Conservation (phyloP, 2,329 filamentous ascomycete genomes). For the Scedosporium apiospermum region DNA sequence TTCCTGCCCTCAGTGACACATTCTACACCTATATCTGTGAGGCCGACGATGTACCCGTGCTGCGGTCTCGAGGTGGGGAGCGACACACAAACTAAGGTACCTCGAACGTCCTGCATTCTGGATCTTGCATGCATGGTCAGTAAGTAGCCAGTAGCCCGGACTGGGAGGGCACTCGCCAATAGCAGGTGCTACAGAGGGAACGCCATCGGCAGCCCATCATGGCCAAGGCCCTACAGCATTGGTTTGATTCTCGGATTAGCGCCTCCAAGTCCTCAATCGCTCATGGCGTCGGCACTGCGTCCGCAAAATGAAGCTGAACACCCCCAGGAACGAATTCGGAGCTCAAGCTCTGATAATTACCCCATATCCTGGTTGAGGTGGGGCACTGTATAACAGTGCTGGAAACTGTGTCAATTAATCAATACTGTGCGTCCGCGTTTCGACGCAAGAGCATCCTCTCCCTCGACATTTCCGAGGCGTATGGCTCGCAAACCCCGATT, state of each 20-base stretch:
- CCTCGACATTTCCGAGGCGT: no score
- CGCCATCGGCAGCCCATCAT: background rate
- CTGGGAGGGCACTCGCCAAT: background rate
- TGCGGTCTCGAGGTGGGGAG: background rate
- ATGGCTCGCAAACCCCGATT: no score
- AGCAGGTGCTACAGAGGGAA: background rate
- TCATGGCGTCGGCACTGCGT: no score
- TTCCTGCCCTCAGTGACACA: background rate
- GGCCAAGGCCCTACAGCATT: background rate
- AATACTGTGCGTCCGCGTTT: no score
- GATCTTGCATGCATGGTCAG: constrained; percentile 2
- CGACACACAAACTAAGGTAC: background rate
- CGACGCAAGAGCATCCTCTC: no score
- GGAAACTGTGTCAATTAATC: no score
- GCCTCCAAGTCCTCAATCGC: no score
- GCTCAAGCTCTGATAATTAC: no score
- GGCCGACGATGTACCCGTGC: background rate
- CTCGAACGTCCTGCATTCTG: background rate
- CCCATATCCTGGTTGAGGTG: no score
- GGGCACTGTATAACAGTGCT: no score
- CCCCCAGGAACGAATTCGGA: no score
- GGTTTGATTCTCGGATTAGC: background rate
- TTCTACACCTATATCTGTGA: background rate
- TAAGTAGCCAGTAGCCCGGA: background rate
- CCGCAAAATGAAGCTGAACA: no score